These are phyloP conservation scores for Suhomyces vadensis DNA, from an alignment of 805 yeast species.

Conservation along the genomic window DNA sequence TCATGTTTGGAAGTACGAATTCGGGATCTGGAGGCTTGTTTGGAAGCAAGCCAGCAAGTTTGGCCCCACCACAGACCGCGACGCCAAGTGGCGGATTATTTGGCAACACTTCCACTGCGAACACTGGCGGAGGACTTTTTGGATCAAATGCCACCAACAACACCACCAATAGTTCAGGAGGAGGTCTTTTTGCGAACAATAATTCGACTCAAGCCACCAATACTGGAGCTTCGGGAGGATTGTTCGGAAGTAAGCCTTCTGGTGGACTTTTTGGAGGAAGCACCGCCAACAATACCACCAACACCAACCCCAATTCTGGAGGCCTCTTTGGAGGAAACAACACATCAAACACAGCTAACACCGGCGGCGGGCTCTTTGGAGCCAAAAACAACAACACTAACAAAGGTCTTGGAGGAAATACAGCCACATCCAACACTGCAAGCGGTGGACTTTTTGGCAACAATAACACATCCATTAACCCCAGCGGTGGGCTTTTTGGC, in stretches of 20 bases:
- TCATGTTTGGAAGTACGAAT: constrained; percentile 9
- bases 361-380: constrained; percentile 12
- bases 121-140: constrained; percentile 12
- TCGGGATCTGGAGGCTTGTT: constrained; percentile 12
- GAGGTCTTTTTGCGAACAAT: constrained; percentile 34
- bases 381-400: constrained; percentile 9
- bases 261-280: constrained; percentile 10
- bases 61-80: constrained; percentile 4
- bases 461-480: constrained; percentile 4
- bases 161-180: constrained; percentile 9
- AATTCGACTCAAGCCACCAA: constrained; percentile 1
- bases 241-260: constrained; percentile 6
- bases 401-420: constrained; percentile 4
- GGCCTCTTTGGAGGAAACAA: constrained; percentile 10
- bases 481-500: constrained; percentile 15
- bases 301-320: background rate
- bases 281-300: background rate
- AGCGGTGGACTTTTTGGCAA: constrained; percentile 14
- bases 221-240: constrained; percentile 7
- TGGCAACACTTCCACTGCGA: constrained; percentile 25
- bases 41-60: constrained; percentile 8
- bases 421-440: background rate
- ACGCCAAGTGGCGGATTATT: constrained; percentile 28
- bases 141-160: constrained; percentile 11
- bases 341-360: background rate